Percentiles rank a stretch among this genome's conserved stretches.
phyloP scores from a whole-genome alignment of 2,329 filamentous ascomycete species.

The Trichoderma afroharzianum region DNA sequence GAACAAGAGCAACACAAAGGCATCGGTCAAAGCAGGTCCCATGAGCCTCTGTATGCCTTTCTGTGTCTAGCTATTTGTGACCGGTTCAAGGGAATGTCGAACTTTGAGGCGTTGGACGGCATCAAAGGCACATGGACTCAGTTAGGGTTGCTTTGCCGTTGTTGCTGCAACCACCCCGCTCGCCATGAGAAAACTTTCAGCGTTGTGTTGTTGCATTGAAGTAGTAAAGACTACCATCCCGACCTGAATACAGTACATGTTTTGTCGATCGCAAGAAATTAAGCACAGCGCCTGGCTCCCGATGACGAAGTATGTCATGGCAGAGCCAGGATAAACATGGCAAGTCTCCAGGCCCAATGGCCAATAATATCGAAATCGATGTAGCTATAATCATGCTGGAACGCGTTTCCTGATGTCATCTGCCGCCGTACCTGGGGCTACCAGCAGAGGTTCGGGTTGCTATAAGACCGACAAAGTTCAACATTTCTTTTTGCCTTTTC shows the following conservation, averaged over 20 bases:
- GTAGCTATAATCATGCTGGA: not conserved
- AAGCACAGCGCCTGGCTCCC: not conserved
- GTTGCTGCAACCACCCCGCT: not conserved
- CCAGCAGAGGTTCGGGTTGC: not conserved
- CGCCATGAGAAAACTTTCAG: not conserved
- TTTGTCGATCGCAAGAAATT: not conserved
- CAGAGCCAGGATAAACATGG: not conserved
- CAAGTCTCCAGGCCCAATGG: not conserved
- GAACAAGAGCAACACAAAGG: not conserved
- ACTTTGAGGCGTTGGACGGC: not conserved
- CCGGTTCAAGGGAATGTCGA: not conserved
- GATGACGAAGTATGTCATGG: not conserved
- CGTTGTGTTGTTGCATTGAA: not conserved
- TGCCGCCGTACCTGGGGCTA: not conserved
- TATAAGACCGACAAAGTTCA: not conserved
- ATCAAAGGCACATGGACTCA: not conserved
- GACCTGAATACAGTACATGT: not conserved
- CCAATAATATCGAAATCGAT: not conserved
- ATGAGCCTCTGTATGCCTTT: not conserved
- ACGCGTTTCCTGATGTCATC: not conserved
- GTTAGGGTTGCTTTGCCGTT: not conserved
- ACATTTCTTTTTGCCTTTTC: not conserved
- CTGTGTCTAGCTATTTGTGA: not conserved
- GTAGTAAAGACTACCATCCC: not conserved
- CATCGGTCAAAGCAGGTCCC: not conserved